Base-by-base conservation (phyloP, 768 basidiomycete species). In the Mycena venus region DNA sequence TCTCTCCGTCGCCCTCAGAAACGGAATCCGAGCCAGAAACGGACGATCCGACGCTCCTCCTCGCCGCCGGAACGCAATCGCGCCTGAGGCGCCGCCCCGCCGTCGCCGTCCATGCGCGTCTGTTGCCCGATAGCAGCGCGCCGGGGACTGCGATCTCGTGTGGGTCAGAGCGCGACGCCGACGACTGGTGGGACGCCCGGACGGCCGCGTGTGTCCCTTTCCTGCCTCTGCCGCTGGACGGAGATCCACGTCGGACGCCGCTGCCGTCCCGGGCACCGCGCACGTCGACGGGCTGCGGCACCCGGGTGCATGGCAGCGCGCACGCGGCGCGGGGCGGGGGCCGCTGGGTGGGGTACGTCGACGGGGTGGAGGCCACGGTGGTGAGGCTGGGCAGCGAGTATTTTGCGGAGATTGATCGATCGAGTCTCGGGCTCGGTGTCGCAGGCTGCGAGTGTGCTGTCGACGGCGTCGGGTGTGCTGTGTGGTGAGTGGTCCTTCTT, bases 21-120 rank as follows among this genome's bases (percentile, higher is more conserved):
- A 61, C 56, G 9, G 56, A 47, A 9, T 61, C 68, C 21, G 55
- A 69, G 23, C 21, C 55, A 21, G 38, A 68, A 12, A 60, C 58
- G 10, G 68, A 69, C 10, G 68, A 59, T 44, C n/a, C 68, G 12
- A 38, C 56, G 6, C 58, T 47, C 32, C 68, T 69, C 44, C 58
- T 69, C 53, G 64, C 64, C 53, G 64, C 64, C 12, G 64, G 64
- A 11, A 15, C 64, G 2, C 64, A 66, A 53, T 66, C 64, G 7
- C 64, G 64, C 25, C 31, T 68, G 4, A 32, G 56, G 23, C 68
- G 68, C 58, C 68, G 68, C 32, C 68, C 68, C 58, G 59, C 68
- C 23, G 58, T 61, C 29, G 58, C 68, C 1, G 68, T 69, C 14
- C 68, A 69, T 44, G 58, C 56, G 56, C 56, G 58, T 15, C 29